Evolutionary conservation across 1,284 basidiomycete genomes (phyloP).

Genomic region (Trichosporon sp.): DNA sequence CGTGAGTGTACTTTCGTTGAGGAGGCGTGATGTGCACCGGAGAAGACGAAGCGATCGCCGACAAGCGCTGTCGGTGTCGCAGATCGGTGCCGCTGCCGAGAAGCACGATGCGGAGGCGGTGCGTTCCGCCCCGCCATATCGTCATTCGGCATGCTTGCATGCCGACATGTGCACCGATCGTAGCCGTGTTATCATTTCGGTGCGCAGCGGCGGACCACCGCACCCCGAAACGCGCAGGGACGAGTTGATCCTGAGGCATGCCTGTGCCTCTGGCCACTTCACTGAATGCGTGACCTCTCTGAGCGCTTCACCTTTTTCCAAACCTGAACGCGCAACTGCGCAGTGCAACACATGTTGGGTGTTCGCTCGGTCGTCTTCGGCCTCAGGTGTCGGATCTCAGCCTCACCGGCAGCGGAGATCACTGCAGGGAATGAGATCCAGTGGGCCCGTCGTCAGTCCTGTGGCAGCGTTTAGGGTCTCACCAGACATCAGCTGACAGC

Average conservation of each 20-base stretch:
- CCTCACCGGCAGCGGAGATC: too few species aligned
- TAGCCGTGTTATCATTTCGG: not conserved
- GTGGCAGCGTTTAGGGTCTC: slow-evolving; percentile 2
- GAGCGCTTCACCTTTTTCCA: not conserved
- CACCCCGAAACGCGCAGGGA: not conserved
- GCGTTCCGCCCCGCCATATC: not conserved
- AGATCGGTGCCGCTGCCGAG: not conserved
- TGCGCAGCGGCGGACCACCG: not conserved
- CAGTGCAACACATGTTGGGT: not conserved
- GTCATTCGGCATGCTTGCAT: not conserved
- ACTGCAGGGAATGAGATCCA: not conserved
- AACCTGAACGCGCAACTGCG: not conserved
- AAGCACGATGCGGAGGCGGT: not conserved
- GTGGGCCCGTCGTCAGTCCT: not conserved
- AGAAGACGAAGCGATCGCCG: not conserved
- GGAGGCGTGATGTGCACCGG: not conserved
- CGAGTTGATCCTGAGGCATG: not conserved
- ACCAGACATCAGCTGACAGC: slow-evolving; percentile 16
- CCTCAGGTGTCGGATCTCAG: too few species aligned
- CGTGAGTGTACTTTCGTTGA: slow-evolving; percentile 62
- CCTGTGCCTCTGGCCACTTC: not conserved
- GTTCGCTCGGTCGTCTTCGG: not conserved
- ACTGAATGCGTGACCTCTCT: not conserved
- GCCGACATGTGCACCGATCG: not conserved
- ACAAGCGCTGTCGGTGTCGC: not conserved